Evolutionary conservation across 148 eudicot genomes (phyloP).

Genomic region (Polygonum aviculare): DNA sequence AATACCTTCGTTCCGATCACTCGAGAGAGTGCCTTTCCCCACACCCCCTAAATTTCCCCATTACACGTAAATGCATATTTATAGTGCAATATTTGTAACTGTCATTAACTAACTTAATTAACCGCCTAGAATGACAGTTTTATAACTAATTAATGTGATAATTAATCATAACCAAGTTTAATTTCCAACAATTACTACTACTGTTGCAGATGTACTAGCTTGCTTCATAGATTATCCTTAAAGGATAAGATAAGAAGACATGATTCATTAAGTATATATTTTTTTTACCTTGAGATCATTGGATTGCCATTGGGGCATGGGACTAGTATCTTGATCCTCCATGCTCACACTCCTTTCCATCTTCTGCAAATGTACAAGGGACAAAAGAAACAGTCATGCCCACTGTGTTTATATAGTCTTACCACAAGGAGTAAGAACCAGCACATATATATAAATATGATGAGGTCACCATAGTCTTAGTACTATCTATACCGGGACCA

Average conservation of each 20-base stretch:
- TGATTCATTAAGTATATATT: not conserved
- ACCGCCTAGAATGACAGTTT: too few species aligned
- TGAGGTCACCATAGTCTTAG: not conserved
- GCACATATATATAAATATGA: too few species aligned
- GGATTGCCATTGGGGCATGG: slow-evolving; percentile 72
- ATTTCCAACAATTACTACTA: too few species aligned
- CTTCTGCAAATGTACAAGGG: slow-evolving; percentile 33
- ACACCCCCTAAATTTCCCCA: too few species aligned
- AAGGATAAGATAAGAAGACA: not conserved
- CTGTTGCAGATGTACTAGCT: not conserved
- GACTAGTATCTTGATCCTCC: slow-evolving; percentile 35
- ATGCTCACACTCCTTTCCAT: slow-evolving; percentile 43
- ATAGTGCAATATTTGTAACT: too few species aligned
- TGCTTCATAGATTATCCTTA: not conserved
- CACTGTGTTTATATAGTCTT: not conserved
- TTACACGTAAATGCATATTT: too few species aligned
- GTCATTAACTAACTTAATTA: too few species aligned
- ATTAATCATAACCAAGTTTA: too few species aligned
- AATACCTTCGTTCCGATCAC: too few species aligned
- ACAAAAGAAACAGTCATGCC: not conserved
- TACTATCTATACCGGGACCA: slow-evolving; percentile 19
- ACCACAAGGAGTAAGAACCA: slow-evolving; percentile 9
- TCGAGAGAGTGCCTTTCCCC: too few species aligned
- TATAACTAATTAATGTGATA: too few species aligned
- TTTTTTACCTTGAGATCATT: slow-evolving; percentile 79